These are phyloP conservation scores for Drechslerella stenobrocha DNA, from an alignment of 2,329 filamentous ascomycete species.

Conservation along the genomic window DNA sequence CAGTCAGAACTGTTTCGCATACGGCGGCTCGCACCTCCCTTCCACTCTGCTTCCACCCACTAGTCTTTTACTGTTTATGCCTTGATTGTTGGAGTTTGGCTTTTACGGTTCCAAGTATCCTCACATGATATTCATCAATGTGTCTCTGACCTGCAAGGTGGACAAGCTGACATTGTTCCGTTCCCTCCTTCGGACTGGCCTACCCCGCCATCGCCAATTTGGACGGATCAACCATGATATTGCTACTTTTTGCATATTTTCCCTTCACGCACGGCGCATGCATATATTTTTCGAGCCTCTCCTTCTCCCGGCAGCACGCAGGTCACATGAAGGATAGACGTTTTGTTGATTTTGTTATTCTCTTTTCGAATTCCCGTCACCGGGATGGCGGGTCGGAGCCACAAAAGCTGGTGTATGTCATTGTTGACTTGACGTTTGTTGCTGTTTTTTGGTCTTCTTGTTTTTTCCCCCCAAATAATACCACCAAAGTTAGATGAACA, in stretches of 20 bases:
- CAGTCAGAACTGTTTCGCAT: not conserved
- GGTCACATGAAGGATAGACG: not conserved
- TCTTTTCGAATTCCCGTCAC: not conserved
- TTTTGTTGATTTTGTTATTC: no score
- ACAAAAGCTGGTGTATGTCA: constrained; percentile 1
- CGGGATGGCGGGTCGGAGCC: constrained; percentile 3
- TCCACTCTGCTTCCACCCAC: not conserved
- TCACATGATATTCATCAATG: constrained; percentile 40
- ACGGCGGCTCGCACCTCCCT: not conserved
- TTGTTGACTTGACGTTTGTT: constrained; percentile 7
- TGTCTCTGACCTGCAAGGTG: not conserved
- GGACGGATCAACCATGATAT: no score
- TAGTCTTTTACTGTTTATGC: constrained; percentile 9
- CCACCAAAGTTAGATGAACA: constrained; percentile 5
- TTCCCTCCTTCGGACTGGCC: constrained; percentile 16
- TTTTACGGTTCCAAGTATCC: constrained; percentile 22
- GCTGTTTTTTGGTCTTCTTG: constrained; percentile 3
- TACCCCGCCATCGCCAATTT: not conserved
- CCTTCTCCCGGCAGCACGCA: not conserved
- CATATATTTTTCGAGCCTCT: constrained; percentile 3
- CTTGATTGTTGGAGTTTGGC: constrained; percentile 34
- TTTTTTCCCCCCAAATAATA: constrained; percentile 5
- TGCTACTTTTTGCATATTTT: no score
- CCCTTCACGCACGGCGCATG: no score
- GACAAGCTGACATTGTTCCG: not conserved